Evolutionary conservation across 257 asterid genomes (phyloP), one percentile per base, ranked within the genome.

Genomic region (Striga asiatica): DNA sequence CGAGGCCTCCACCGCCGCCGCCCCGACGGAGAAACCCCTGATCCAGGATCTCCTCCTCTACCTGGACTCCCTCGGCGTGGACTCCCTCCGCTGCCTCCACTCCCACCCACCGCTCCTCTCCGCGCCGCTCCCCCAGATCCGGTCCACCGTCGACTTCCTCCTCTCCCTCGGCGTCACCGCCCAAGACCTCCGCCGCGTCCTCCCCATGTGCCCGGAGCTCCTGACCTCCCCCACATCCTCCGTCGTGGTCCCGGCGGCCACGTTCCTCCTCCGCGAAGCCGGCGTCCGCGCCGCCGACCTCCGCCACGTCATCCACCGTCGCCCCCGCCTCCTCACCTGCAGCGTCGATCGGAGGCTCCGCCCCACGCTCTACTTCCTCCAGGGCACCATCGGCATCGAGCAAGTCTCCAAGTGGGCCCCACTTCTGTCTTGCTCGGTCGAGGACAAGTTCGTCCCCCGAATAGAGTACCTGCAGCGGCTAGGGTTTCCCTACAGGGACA

Each of bases 231-330:
- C 88, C 10, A 60, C 80, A 25, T 48, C 73, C 41, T 39, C 50
- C 3, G 73, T 71, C 6, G 20, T 85, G 2, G 66, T 81, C 14
- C 93, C 94, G 1, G 93, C 95, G 22, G 68, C 77, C 21, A 83
- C 85, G 3, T 89, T 89, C 61, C 83, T 85, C 62, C 91, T 89
- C 61, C 91, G 91, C 4, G 98, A 89, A 70, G 98, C 81, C 9
- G 69, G 54, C 43, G 94, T 89, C 1, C 54, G 63, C 1, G 62
- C 78, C 22, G 50, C 62, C 52, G 74, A 77, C 3, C 76, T 91
- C 38, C 96, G 85, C 63, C 71, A 71, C 72, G 81, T 87, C 62
- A 78, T 91, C 74, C 84, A 83, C 60, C 81, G 98, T 28, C 96
- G 95, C 0, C 98, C 98, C 1, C 81, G 95, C 23, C 87, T 87